phyloP scores from a whole-genome alignment of 345 rosid species.

The Sisymbrium altissimum region DNA sequence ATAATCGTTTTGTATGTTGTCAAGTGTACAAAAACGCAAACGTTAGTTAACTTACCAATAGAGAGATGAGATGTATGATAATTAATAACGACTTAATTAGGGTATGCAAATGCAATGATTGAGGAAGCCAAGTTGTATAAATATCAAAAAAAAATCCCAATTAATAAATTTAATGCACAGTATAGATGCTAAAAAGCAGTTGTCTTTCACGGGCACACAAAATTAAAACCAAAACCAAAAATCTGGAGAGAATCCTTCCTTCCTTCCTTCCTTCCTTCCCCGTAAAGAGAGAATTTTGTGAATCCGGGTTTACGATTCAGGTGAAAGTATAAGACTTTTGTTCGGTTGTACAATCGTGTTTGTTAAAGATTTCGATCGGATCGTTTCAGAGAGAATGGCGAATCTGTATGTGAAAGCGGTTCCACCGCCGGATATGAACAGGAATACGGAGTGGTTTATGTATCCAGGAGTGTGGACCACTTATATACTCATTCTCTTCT shows the following conservation, averaged over 20 bases:
- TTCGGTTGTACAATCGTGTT: not conserved
- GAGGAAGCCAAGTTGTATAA: slow-evolving; percentile 13
- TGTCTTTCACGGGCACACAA: slow-evolving; percentile 23
- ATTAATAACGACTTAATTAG: not conserved
- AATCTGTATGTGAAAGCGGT: slow-evolving; percentile 64
- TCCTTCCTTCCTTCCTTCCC: not conserved
- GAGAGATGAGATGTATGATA: too few species aligned
- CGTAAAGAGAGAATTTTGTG: not conserved
- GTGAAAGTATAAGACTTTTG: not conserved
- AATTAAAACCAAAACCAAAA: slow-evolving; percentile 6
- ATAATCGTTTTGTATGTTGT: too few species aligned
- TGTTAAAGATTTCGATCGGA: not conserved
- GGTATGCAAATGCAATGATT: not conserved
- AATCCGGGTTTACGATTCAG: slow-evolving; percentile 18
- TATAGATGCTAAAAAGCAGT: slow-evolving; percentile 18
- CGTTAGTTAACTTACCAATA: not conserved
- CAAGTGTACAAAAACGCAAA: not conserved
- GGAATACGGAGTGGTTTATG: slow-evolving; percentile 84
- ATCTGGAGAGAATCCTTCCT: slow-evolving; percentile 6
- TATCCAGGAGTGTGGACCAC: slow-evolving; percentile 88
- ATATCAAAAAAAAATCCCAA: not conserved
- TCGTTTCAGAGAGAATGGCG: slow-evolving; percentile 28
- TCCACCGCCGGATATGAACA: slow-evolving; percentile 76
- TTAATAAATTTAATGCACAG: not conserved
- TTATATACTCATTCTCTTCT: slow-evolving; percentile 67